Conservation (phyloP, 2,329 filamentous ascomycete species). For the Verticillium klebahnii region DNA sequence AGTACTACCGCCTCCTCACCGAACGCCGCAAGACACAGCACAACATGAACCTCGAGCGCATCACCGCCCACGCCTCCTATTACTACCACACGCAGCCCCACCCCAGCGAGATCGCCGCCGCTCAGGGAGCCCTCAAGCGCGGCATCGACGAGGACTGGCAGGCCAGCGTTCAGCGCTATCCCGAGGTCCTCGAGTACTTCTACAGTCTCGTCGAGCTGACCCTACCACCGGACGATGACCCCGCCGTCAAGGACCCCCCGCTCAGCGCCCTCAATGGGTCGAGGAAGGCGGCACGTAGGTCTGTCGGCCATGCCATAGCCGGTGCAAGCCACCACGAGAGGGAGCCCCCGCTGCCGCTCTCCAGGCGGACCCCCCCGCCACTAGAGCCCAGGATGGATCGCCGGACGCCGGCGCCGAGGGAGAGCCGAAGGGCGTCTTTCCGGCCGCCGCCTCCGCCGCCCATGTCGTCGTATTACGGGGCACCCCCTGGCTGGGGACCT, state of each 20-base stretch:
- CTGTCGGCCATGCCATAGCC: constrained; percentile 22
- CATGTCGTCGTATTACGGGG: background rate
- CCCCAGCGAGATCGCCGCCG: constrained; percentile 58
- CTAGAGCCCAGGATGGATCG: constrained; percentile 22
- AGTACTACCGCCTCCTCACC: constrained; percentile 58
- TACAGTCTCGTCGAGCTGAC: constrained; percentile 65
- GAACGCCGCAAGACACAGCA: constrained; percentile 57
- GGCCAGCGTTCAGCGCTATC: constrained; percentile 68
- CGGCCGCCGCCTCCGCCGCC: background rate
- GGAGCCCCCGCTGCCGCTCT: constrained; percentile 20
- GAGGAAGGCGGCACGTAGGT: constrained; percentile 30
- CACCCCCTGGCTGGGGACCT: background rate
- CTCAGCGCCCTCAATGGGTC: constrained; percentile 47
- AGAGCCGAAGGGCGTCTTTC: constrained; percentile 4
- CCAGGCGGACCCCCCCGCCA: constrained; percentile 29
- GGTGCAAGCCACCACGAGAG: constrained; percentile 27
- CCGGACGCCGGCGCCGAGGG: constrained; percentile 30
- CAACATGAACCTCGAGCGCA: constrained; percentile 48
- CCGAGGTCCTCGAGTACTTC: constrained; percentile 78
- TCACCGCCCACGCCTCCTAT: constrained; percentile 50
- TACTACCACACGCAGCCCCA: constrained; percentile 56
- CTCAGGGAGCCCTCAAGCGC: constrained; percentile 62
- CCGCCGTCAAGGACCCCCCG: constrained; percentile 55
- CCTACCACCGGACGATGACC: constrained; percentile 59
- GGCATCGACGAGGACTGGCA: constrained; percentile 79